phyloP scores from a whole-genome alignment of 768 basidiomycete species.

The Calvatia gigantea region DNA sequence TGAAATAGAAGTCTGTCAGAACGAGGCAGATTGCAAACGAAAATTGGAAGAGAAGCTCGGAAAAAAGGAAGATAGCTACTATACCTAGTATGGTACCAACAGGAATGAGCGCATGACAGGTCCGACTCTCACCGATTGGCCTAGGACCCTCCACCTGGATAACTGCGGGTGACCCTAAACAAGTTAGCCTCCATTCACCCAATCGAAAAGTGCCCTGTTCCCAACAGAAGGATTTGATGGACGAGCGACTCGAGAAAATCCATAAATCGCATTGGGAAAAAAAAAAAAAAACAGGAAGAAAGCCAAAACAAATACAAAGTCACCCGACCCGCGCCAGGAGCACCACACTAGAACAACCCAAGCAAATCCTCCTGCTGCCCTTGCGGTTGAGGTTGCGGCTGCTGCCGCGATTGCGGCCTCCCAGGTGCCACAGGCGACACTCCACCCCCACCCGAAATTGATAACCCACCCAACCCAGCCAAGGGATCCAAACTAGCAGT shows the following conservation, averaged over 20 bases:
- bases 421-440: constrained; percentile 20
- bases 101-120: no score
- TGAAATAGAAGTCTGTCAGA: neutral
- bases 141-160: no score
- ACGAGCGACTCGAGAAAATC: no score
- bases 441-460: constrained; percentile 1
- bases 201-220: no score
- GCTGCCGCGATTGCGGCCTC: constrained; percentile 26
- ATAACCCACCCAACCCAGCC: constrained; percentile 14
- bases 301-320: constrained; percentile 13
- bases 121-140: no score
- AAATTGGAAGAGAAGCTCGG: neutral
- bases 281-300: constrained; percentile 4
- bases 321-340: neutral
- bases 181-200: no score
- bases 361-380: constrained; percentile 43
- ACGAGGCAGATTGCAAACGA: neutral
- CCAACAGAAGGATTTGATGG: no score
- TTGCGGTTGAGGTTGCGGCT: constrained; percentile 25
- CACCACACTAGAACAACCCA: constrained; percentile 42
- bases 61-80: no score
- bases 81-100: no score
- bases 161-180: no score
- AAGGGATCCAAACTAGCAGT: constrained; percentile 21
- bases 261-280: neutral